Base-by-base conservation (phyloP, 768 basidiomycete genomes). In the Amylocystis lapponica region DNA sequence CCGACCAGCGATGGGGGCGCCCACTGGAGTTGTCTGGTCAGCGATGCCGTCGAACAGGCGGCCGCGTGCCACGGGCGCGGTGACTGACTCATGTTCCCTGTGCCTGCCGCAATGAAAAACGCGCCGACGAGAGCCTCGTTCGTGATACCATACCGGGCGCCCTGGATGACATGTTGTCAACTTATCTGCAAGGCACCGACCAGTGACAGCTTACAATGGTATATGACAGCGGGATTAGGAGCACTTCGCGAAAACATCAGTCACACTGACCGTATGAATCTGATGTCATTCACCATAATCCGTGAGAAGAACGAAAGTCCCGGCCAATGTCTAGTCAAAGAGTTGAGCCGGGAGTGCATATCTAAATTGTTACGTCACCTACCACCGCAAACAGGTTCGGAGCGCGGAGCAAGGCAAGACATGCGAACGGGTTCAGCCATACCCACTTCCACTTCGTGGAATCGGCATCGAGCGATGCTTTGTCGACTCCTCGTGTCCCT, bases 141-240 rank as follows among this genome's bases (percentile, higher is more conserved):
- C 3, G 63, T 61, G 37, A 85, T 76, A 25, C 66, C 56, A 54
- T 83, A 84, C 22, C 66, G 65, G 16, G 58, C 63, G 4, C 79
- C 85, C 83, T 86, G 36, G 5, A 11, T 7, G 13, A 11, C 27
- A 27, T 26, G 46, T 6, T 12, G 21, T n/a, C n/a, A n/a, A 16
- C 9, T 39, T 20, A 3, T 27, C 4, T 36, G 31, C 41, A 31
- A 14, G 10, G 27, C 26, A 4, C 20, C 3, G 16, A 7, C 8
- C 14, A 20, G 10, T n/a, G 7, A 22, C 10, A 13, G 60, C 78
- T 49, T 48, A 85, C 84, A 22, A 86, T 68, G 0, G 83, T 86
- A 48, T 78, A 83, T 0, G 81, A 70, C 5, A 87, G 60, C 1
- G 85, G 84, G 11, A 81, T 57, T 37, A 84, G 55, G 2, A 85